phyloP scores from a whole-genome alignment of 495 filamentous ascomycete genomes.

The Lepraria neglecta region DNA sequence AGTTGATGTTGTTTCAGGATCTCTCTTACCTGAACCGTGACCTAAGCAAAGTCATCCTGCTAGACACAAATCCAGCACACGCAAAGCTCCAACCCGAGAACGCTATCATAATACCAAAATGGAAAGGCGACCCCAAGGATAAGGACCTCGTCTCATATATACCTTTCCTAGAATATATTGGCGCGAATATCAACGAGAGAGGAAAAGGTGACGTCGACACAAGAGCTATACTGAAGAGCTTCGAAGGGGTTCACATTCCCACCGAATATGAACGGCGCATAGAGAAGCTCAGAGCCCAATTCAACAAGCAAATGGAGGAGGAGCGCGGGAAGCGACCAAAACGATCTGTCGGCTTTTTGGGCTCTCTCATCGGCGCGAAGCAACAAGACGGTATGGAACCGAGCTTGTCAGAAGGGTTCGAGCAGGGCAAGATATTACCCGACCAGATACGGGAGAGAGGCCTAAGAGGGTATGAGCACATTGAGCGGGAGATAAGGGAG shows the following conservation, averaged over 20 bases:
- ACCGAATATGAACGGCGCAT: constrained; percentile 86
- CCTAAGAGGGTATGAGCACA: constrained; percentile 76
- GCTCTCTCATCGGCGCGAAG: constrained; percentile 68
- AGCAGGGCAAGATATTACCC: constrained; percentile 89
- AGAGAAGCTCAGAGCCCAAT: constrained; percentile 69
- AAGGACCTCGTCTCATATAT: constrained; percentile 79
- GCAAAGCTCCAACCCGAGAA: constrained; percentile 85
- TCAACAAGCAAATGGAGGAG: constrained; percentile 66
- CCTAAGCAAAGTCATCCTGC: constrained; percentile 84
- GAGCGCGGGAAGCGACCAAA: constrained; percentile 57
- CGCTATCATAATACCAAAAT: constrained; percentile 82
- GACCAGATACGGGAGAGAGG: constrained; percentile 89
- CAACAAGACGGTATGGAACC: constrained; percentile 58
- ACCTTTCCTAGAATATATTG: constrained; percentile 93
- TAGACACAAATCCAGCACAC: constrained; percentile 79
- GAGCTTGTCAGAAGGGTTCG: constrained; percentile 62
- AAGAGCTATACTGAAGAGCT: constrained; percentile 76
- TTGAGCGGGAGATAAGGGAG: constrained; percentile 82
- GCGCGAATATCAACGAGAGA: constrained; percentile 72
- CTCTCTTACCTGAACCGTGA: constrained; percentile 93
- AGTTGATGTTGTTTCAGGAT: constrained; percentile 51
- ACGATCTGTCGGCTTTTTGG: constrained; percentile 55
- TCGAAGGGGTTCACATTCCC: constrained; percentile 78
- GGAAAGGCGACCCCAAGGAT: constrained; percentile 77
- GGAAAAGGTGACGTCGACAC: constrained; percentile 50